Conservation (phyloP, 148 eudicot genomes). For the Nyssa sinensis region DNA sequence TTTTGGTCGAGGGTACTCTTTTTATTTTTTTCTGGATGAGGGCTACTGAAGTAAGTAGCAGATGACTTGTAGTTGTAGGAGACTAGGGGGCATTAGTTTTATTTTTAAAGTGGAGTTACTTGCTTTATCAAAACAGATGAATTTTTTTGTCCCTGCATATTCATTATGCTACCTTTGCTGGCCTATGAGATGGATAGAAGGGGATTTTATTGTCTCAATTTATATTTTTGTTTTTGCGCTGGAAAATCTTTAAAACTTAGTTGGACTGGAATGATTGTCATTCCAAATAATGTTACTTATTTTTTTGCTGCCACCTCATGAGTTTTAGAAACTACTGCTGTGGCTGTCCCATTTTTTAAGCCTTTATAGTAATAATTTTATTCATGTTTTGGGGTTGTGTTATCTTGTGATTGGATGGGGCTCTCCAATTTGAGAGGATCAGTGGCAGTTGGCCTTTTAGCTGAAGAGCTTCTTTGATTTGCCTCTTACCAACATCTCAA, state of each 20-base stretch:
- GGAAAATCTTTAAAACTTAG: too few species aligned
- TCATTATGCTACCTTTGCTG: not conserved
- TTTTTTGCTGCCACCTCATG: not conserved
- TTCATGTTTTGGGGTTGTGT: not conserved
- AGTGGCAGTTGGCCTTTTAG: not conserved
- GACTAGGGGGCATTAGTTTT: not conserved
- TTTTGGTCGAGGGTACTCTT: not conserved
- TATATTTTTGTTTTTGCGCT: not conserved
- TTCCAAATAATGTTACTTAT: too few species aligned
- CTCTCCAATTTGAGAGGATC: conserved; percentile 3
- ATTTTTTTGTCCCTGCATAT: not conserved
- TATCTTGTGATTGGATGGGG: not conserved
- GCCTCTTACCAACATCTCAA: not conserved
- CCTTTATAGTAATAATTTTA: too few species aligned
- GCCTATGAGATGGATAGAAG: not conserved
- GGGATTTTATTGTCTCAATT: not conserved
- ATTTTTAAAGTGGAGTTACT: not conserved
- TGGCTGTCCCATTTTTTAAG: not conserved
- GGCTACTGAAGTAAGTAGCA: not conserved
- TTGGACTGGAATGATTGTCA: not conserved
- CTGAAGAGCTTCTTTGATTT: conserved; percentile 3
- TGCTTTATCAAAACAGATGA: not conserved
- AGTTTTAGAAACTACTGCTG: not conserved
- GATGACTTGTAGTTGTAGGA: not conserved
- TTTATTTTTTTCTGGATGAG: not conserved